These are phyloP conservation scores for Sclerotinia sclerotiorum DNA, from an alignment of 2,329 filamentous ascomycete species.

Conservation along the genomic window DNA sequence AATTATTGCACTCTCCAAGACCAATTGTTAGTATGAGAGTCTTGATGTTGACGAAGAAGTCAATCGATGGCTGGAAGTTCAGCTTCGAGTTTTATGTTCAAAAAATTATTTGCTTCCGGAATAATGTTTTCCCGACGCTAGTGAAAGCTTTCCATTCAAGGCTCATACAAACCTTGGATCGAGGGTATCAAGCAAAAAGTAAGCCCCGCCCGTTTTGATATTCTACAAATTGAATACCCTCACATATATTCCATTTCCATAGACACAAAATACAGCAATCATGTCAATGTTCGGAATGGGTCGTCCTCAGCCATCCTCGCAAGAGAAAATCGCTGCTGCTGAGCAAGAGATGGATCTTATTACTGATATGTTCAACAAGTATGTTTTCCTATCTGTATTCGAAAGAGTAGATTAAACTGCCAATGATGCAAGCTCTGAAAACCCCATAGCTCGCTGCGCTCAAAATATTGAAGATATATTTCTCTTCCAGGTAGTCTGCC, in stretches of 20 bases:
- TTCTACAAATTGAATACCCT: background rate
- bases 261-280: slow-evolving; percentile 37
- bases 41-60: slow-evolving; percentile 1
- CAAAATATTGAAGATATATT: background rate
- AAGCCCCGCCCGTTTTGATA: background rate
- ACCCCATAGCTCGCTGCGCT: background rate
- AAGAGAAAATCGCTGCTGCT: slow-evolving; percentile 94
- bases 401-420: slow-evolving; percentile 16
- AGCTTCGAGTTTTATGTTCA: slow-evolving; percentile 10
- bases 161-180: slow-evolving; percentile 1
- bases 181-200: background rate
- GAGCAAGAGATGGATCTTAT: slow-evolving; percentile 98
- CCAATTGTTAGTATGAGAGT: slow-evolving; percentile 14
- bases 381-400: slow-evolving; percentile 38
- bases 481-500: slow-evolving; percentile 3
- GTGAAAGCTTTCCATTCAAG: slow-evolving; percentile 13
- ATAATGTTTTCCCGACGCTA: slow-evolving; percentile 11
- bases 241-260: background rate
- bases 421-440: background rate
- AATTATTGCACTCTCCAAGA: background rate
- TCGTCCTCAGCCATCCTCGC: slow-evolving; percentile 83
- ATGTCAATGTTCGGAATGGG: slow-evolving; percentile 75
- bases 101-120: slow-evolving; percentile 11
- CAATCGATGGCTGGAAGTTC: background rate
- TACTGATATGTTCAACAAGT: slow-evolving; percentile 98